These are phyloP conservation scores for Crithidia fasciculata DNA, from an alignment of 208 protist genomes.

Conservation along the genomic window DNA sequence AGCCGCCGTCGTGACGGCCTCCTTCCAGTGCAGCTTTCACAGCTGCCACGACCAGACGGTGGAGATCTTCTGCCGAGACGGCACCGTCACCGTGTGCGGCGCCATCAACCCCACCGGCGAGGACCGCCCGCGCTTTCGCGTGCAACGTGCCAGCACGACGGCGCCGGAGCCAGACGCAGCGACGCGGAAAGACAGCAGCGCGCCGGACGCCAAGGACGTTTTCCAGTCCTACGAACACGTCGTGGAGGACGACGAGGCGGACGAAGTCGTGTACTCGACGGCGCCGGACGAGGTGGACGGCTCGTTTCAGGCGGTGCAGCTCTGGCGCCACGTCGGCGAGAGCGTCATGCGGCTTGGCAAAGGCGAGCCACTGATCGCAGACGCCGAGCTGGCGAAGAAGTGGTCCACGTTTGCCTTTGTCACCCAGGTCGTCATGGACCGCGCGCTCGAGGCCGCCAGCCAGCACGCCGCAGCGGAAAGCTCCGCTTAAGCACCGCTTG, in stretches of 20 bases:
- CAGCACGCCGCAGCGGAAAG: slow-evolving; percentile 19
- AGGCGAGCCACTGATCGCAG: slow-evolving; percentile 44
- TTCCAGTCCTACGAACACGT: slow-evolving; percentile 28
- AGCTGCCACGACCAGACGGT: slow-evolving; percentile 63
- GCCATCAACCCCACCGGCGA: slow-evolving; percentile 68
- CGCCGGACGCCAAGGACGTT: slow-evolving; percentile 12
- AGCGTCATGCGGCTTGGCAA: slow-evolving; percentile 51
- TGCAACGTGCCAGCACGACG: slow-evolving; percentile 16
- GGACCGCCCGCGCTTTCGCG: slow-evolving; percentile 37
- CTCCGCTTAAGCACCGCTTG: background rate
- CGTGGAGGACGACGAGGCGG: slow-evolving; percentile 20
- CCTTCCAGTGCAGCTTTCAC: slow-evolving; percentile 70
- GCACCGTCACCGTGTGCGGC: slow-evolving; percentile 57
- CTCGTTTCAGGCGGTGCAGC: slow-evolving; percentile 57
- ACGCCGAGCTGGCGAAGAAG: slow-evolving; percentile 49
- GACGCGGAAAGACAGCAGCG: slow-evolving; percentile 24
- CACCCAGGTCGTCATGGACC: slow-evolving; percentile 68
- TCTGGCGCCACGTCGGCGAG: slow-evolving; percentile 72
- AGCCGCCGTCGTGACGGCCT: slow-evolving; percentile 40
- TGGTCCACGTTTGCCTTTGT: slow-evolving; percentile 56
- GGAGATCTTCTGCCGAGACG: slow-evolving; percentile 48
- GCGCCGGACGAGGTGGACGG: slow-evolving; percentile 31
- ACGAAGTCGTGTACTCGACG: slow-evolving; percentile 37
- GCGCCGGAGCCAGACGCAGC: slow-evolving; percentile 19
- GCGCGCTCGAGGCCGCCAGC: slow-evolving; percentile 51